Conservation (phyloP, 768 basidiomycete species). For the Termitomyces sp. region DNA sequence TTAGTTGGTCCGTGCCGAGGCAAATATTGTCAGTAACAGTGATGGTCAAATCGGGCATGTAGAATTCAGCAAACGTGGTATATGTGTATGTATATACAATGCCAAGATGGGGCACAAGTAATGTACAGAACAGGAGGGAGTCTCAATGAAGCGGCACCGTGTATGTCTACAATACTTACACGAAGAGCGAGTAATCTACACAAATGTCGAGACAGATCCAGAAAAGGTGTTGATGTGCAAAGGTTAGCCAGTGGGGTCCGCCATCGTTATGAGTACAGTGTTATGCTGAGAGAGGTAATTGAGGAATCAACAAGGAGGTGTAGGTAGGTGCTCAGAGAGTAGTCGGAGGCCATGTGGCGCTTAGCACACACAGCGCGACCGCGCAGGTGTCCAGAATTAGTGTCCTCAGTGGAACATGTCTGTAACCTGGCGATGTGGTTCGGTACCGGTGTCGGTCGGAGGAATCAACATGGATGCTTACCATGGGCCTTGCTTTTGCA, state of each 20-base stretch:
- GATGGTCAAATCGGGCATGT: background rate
- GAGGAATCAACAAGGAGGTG: background rate
- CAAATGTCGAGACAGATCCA: conserved; percentile 1
- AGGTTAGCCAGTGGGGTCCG: conserved; percentile 1
- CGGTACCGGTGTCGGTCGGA: conserved; percentile 1
- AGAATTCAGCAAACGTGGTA: background rate
- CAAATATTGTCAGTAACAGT: background rate
- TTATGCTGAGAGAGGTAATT: conserved; percentile 4
- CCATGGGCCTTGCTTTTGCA: conserved; percentile 5
- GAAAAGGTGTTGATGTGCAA: background rate
- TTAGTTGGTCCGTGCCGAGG: background rate
- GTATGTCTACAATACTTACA: background rate
- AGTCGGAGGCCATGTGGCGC: conserved; percentile 12
- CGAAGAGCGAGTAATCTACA: conserved; percentile 3
- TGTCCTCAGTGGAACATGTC: conserved; percentile 5
- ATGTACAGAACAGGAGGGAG: background rate
- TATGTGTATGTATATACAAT: conserved; percentile 5
- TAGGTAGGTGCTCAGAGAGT: background rate
- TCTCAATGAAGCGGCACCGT: background rate
- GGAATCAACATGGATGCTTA: conserved; percentile 2
- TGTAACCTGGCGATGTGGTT: conserved; percentile 7
- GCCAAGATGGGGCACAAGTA: background rate
- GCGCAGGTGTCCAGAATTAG: conserved; percentile 13
- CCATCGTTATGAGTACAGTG: background rate
- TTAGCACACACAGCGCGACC: conserved; percentile 4